These are phyloP conservation scores for Arachis hypogaea DNA, from an alignment of 306 rosid genomes.

Conservation along the genomic window DNA sequence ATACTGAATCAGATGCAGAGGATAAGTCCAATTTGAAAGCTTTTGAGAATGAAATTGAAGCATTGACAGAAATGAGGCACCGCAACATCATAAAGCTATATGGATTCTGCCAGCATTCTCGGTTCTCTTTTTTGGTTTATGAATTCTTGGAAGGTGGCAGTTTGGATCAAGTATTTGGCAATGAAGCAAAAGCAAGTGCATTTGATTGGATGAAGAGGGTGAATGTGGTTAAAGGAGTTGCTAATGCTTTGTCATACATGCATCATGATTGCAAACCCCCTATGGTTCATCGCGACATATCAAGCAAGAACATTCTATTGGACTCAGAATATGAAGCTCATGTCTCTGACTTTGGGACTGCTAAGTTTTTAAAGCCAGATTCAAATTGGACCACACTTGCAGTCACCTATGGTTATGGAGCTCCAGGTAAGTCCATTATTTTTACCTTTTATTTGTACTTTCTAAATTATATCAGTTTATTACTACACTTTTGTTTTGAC, in stretches of 20 bases:
- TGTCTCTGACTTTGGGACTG: slow-evolving; percentile 43
- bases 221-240: slow-evolving; percentile 45
- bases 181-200: slow-evolving; percentile 25
- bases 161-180: slow-evolving; percentile 35
- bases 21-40: slow-evolving; percentile 27
- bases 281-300: slow-evolving; percentile 43
- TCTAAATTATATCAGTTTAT: neutral
- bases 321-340: slow-evolving; percentile 47
- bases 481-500: neutral
- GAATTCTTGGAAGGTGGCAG: slow-evolving; percentile 46
- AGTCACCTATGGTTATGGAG: slow-evolving; percentile 42
- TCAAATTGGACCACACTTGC: slow-evolving; percentile 36
- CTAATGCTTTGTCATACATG: slow-evolving; percentile 47
- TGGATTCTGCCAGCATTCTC: slow-evolving; percentile 43
- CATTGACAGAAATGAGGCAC: slow-evolving; percentile 41
- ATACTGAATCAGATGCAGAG: slow-evolving; percentile 18
- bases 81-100: slow-evolving; percentile 42
- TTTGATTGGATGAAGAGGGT: slow-evolving; percentile 47
- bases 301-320: slow-evolving; percentile 43
- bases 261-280: slow-evolving; percentile 45
- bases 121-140: slow-evolving; percentile 41
- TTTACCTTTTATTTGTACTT: neutral
- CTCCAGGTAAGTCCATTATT: slow-evolving; percentile 46
- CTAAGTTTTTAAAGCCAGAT: slow-evolving; percentile 41
- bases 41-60: slow-evolving; percentile 41